These are phyloP conservation scores for Magnolia kwangsiensis DNA, from an alignment of 164 flowering plant genomes.

Conservation along the genomic window DNA sequence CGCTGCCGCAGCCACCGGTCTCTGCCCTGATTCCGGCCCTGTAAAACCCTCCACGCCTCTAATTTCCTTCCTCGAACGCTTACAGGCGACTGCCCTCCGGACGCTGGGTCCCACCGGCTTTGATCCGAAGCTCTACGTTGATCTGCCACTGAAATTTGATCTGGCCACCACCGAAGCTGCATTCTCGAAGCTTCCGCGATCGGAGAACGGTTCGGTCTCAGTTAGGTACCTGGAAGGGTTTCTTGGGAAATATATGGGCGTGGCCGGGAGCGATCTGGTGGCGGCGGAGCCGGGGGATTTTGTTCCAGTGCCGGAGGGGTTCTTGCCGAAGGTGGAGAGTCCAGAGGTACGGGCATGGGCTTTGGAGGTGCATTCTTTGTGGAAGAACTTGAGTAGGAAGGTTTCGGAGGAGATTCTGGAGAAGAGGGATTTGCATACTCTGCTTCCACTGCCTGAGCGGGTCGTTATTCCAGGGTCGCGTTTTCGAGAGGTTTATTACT, in stretches of 20 bases:
- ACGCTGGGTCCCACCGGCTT: slow-evolving; percentile 45
- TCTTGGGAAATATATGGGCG: slow-evolving; percentile 38
- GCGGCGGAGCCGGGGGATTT: slow-evolving; percentile 55
- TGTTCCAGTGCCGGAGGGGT: slow-evolving; percentile 53
- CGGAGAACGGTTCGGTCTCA: slow-evolving; percentile 38
- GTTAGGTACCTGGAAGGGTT: slow-evolving; percentile 36
- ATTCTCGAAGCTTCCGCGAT: slow-evolving; percentile 39
- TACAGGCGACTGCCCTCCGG: slow-evolving; percentile 60
- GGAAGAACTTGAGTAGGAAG: slow-evolving; percentile 82
- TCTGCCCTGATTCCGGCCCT: slow-evolving; percentile 20
- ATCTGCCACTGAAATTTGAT: slow-evolving; percentile 52
- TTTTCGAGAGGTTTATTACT: slow-evolving; percentile 87
- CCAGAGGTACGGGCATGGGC: slow-evolving; percentile 70
- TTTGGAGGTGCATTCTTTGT: slow-evolving; percentile 68
- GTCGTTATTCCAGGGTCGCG: slow-evolving; percentile 76
- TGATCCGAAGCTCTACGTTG: slow-evolving; percentile 78
- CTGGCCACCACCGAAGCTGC: slow-evolving; percentile 37
- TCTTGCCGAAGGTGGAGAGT: slow-evolving; percentile 59
- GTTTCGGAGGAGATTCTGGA: slow-evolving; percentile 41
- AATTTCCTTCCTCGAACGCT: slow-evolving; percentile 46
- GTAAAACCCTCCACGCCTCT: slow-evolving; percentile 46
- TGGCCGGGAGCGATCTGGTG: slow-evolving; percentile 70
- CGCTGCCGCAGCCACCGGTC: not conserved
- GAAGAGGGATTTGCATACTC: slow-evolving; percentile 57
- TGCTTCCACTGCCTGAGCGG: slow-evolving; percentile 61